Conservation (phyloP, 352 stramenopile species). For the Elongisporangium prolatum region DNA sequence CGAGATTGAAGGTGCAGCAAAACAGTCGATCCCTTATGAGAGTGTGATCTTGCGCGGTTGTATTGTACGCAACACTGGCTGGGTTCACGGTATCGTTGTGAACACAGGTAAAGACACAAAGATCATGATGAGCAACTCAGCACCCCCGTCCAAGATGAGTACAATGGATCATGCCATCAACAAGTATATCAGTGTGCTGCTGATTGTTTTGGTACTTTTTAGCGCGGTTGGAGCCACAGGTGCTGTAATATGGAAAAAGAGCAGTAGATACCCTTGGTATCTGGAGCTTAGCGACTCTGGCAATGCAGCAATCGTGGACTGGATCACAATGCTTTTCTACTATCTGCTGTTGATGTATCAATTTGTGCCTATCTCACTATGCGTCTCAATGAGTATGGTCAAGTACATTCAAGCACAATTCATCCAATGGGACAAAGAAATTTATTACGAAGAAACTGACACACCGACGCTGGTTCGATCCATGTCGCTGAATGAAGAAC, state of each 20-base stretch:
- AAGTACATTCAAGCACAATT: constrained; percentile 94
- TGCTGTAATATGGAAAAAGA: constrained; percentile 53
- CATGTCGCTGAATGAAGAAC: constrained; percentile 93
- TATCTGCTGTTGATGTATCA: constrained; percentile 96
- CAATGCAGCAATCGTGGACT: constrained; percentile 35
- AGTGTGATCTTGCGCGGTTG: constrained; percentile 89
- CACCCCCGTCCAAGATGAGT: constrained; percentile 82
- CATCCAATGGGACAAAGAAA: constrained; percentile 93
- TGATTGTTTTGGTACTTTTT: constrained; percentile 62
- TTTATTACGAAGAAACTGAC: constrained; percentile 88
- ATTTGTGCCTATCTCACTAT: constrained; percentile 97
- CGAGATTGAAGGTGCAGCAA: constrained; percentile 39
- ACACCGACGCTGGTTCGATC: constrained; percentile 89
- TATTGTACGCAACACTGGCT: constrained; percentile 92
- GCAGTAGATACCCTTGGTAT: constrained; percentile 46
- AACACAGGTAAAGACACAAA: constrained; percentile 94
- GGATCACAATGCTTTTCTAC: constrained; percentile 87
- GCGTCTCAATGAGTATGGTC: constrained; percentile 96
- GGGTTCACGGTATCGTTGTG: constrained; percentile 87
- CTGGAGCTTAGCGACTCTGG: constrained; percentile 29
- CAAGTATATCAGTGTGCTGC: constrained; percentile 63
- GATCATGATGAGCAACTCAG: constrained; percentile 87
- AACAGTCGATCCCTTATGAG: constrained; percentile 70
- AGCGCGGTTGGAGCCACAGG: constrained; percentile 55
- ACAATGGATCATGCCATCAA: constrained; percentile 83